Base-by-base conservation (phyloP, 2,329 filamentous ascomycete genomes). In the Beauveria caledonica region DNA sequence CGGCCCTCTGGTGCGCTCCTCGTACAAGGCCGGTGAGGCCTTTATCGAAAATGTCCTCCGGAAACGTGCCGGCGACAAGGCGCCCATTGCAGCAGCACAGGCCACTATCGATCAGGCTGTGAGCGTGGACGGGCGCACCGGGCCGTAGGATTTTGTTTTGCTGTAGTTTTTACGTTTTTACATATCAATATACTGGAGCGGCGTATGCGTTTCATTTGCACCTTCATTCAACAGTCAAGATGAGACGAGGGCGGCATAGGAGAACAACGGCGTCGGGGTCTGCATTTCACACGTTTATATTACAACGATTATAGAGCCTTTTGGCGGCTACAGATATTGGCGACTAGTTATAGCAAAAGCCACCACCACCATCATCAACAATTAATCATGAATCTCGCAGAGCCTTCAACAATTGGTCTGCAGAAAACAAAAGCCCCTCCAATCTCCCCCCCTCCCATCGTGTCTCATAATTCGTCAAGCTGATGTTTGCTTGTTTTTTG, bases 21-120 rank as follows among this genome's bases (percentile, higher is more conserved):
- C 90, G 51, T 99, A 99, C 78, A 99, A 99, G 80, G 94, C 94
- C 2, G 94, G 94, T 42, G 94, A 99, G 78, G 91, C 92, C 1
- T 99, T 99, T 72, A 99, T 99, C 67, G 94, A 99, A 80, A 99
- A 99, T 68, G 93, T 99, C 21, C 77, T 99, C 62, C 89, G 90
- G 76, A 96, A 96, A 84, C 81, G 91, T 55, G 82, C 79, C 0
- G 78, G 76, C 21, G 74, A 76, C 63, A 79, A 74, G 64, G 67
- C 65, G 63, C 66, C 65, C 29, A 66, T 71, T 33, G 29, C 29
- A 58, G 65, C 66, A 3, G 63, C 72, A 1, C 67, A 71, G 27
- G 68, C 70, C 45, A 68, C 64, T 33, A 66, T 80, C 2, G 71
- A 70, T n/a, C 70, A 77, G 63, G 69, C 76, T 0, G 72, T 75